phyloP scores from a whole-genome alignment of 345 rosid species.

The Salix exigua region DNA sequence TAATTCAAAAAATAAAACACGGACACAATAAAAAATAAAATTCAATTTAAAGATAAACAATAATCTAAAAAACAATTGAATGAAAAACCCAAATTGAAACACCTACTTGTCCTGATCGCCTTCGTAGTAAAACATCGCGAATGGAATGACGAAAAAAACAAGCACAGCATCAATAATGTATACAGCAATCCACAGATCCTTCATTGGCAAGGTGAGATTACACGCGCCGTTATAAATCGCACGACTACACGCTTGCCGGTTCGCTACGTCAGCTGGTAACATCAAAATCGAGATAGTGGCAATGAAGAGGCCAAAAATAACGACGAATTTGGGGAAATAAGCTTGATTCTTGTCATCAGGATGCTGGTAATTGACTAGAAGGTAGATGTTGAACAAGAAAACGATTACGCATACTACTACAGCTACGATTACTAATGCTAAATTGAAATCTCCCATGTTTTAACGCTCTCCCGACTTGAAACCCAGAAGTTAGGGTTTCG shows the following conservation, averaged over 20 bases:
- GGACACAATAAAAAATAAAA: background rate
- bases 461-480: conserved; percentile 27
- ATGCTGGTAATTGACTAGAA: conserved; percentile 96
- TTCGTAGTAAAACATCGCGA: conserved; percentile 96
- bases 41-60: background rate
- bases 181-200: conserved; percentile 90
- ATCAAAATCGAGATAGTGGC: conserved; percentile 90
- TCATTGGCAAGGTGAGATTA: conserved; percentile 89
- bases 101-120: conserved; percentile 98
- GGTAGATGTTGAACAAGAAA: conserved; percentile 82
- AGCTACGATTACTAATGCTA: conserved; percentile 97
- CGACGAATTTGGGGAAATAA: conserved; percentile 94
- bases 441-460: conserved; percentile 96
- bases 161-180: conserved; percentile 81
- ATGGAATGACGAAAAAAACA: conserved; percentile 92
- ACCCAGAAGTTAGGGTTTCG: conserved; percentile 25
- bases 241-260: conserved; percentile 93
- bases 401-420: conserved; percentile 83
- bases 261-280: conserved; percentile 99
- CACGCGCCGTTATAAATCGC: conserved; percentile 95
- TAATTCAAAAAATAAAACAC: conserved; percentile 3
- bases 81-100: conserved; percentile 12
- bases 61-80: background rate
- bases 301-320: conserved; percentile 82
- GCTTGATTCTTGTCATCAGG: conserved; percentile 99